Conservation (phyloP, 2,329 filamentous ascomycete species). For the Exophiala calicioides region DNA sequence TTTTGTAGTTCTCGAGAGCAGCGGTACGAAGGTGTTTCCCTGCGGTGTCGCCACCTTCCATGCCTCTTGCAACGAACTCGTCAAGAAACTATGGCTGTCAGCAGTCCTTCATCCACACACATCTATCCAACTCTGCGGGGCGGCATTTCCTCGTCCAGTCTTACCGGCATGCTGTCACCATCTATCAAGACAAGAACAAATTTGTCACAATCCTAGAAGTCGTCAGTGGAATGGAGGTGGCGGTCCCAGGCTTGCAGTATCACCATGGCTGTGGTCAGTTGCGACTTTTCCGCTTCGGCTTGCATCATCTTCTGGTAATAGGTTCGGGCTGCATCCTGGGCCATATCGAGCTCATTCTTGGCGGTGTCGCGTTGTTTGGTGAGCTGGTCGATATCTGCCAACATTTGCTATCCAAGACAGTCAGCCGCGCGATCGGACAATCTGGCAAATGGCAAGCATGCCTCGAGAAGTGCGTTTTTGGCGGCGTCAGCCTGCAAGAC, state of each 20-base stretch:
- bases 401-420: constrained; percentile 17
- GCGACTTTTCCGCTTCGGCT: constrained; percentile 20
- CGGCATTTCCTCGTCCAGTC: constrained; percentile 8
- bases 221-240: constrained; percentile 9
- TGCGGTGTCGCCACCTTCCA: constrained; percentile 26
- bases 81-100: constrained; percentile 25
- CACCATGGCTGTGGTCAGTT: constrained; percentile 22
- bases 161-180: constrained; percentile 42
- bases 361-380: constrained; percentile 21
- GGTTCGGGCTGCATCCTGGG: constrained; percentile 21
- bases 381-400: constrained; percentile 19
- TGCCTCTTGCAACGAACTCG: constrained; percentile 21
- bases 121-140: no score
- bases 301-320: constrained; percentile 26
- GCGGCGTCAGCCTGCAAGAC: constrained; percentile 11
- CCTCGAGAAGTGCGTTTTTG: constrained; percentile 23
- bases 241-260: neutral
- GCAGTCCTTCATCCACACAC: constrained; percentile 3
- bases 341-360: constrained; percentile 22
- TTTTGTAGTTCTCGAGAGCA: constrained; percentile 21
- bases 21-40: constrained; percentile 25
- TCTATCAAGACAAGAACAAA: constrained; percentile 32
- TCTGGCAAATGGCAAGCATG: neutral
- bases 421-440: constrained; percentile 1
- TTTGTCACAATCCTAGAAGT: constrained; percentile 23